Evolutionary conservation across 352 stramenopile genomes (phyloP).

Genomic region (Pelagophyceae sp.): DNA sequence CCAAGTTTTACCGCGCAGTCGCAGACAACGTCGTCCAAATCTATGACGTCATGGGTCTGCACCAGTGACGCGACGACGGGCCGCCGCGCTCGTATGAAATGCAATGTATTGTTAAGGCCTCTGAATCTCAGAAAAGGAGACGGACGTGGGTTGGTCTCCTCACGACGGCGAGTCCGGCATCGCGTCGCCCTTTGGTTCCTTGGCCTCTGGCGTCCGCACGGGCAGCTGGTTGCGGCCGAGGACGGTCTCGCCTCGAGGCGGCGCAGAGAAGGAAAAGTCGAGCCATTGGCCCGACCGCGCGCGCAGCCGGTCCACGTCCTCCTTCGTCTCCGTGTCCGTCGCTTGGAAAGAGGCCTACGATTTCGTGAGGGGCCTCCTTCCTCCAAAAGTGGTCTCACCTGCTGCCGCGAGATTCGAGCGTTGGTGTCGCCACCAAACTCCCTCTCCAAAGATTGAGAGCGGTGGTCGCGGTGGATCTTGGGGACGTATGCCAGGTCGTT

Average conservation of each 20-base stretch:
- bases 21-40: neutral
- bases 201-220: too few species aligned
- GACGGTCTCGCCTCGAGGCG: constrained; percentile 8
- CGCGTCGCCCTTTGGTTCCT: too few species aligned
- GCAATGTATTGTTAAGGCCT: too few species aligned
- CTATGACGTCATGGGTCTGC: neutral
- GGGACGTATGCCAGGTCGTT: constrained; percentile 8
- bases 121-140: too few species aligned
- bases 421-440: neutral
- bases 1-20: neutral
- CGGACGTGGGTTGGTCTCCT: too few species aligned
- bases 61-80: too few species aligned
- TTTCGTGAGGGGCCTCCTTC: too few species aligned
- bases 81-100: too few species aligned
- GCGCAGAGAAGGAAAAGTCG: constrained; percentile 7
- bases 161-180: too few species aligned
- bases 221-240: too few species aligned
- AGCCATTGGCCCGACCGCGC: neutral
- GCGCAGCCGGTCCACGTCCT: neutral
- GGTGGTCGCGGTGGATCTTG: neutral
- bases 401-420: neutral
- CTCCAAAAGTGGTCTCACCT: too few species aligned
- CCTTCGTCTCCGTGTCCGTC: neutral
- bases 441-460: neutral
- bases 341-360: constrained; percentile 6